Base-by-base conservation (phyloP, 108 stramenopile genomes). In the Fragilaria radians region DNA sequence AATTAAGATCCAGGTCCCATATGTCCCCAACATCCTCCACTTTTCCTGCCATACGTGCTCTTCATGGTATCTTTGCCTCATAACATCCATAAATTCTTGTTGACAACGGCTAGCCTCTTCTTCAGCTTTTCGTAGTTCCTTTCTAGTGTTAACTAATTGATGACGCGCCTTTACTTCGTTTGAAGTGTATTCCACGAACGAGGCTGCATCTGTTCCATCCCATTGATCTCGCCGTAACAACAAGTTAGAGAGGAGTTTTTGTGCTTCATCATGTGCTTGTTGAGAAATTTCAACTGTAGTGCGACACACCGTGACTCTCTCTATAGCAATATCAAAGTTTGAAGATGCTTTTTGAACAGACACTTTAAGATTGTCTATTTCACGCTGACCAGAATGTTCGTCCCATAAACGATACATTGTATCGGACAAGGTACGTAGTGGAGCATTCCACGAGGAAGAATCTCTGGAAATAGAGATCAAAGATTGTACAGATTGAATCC, bases 41-140 rank as follows among this genome's bases (percentile, higher is more conserved):
- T 75, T 69, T 48, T 83, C 82, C 62, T 77, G 79, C 82, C 82
- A 83, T 24, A 83, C 62, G 53, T 83, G 79, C 48, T 83, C 82
- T 67, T 83, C 82, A 32, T 83, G 82, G 62, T 83, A 83, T 24
- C 82, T 72, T 51, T 66, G 52, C 21, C 82, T 48, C 60, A 83
- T 58, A 50, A 61, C 63, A 47, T 80, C 73, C 73, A 83, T 83
- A 53, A 80, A 83, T 1, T 63, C 67, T 28, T 60, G 29, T 62
- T 78, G 76, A 14, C 32, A 49, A 18, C 57, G 46, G 0, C 62
- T 48, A 24, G 59, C 46, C 9, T 59, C 27, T 22, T 36, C 28
- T 71, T 83, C 82, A 28, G 63, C 29, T 27, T 54, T 32, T 24
- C 46, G 36, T 28, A 83, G 50, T 5, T 69, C 59, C 2, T 68